Base-by-base conservation (phyloP, 2,329 filamentous ascomycete genomes). In the Fusarium caatingaense region DNA sequence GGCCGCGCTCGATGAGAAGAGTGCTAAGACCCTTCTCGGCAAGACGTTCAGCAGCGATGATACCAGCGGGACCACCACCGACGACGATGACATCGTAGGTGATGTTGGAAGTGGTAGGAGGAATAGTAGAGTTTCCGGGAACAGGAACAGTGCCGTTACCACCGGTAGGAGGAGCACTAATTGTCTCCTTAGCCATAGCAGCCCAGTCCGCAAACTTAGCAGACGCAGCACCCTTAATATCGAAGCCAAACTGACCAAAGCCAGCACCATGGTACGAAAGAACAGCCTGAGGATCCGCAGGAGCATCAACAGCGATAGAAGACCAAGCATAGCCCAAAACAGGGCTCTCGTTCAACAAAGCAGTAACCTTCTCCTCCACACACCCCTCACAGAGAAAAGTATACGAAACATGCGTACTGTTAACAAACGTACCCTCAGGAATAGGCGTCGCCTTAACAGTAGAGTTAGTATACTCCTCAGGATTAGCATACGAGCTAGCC, bases 311-410 rank as follows among this genome's bases (percentile, higher is more conserved):
- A 10, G 80, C 77, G 30, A 77, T 75, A 10, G 72, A 73, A 10
- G 80, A 80, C 51, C 78, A 78, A 15, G 82, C 82, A 61, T 80
- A 84, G n/a, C 80, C 81, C 20, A 84, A 73, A 23, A 80, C 69
- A 3, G 73, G 73, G 1, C 12, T 30, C 12, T 30, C 28, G 28
- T 37, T 74, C 70, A 6, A 57, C 69, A 20, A 73, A 16, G 72
- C 75, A 1, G 78, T 78, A 15, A 74, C 68, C 57, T 81, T 79
- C 8, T 75, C 74, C 20, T 76, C 74, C 59, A 83, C 76, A 59
- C 83, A 85, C 13, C 79, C 78, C 47, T 79, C 76, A 71, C 86
- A 88, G 40, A 87, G 80, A 76, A 87, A 88, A 1, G 86, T 88
- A 67, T 84, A 86, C 4, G 83, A 83, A 73, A 82, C 83, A 67